phyloP scores from a whole-genome alignment of 495 filamentous ascomycete genomes.

The Entonaema liquescens region DNA sequence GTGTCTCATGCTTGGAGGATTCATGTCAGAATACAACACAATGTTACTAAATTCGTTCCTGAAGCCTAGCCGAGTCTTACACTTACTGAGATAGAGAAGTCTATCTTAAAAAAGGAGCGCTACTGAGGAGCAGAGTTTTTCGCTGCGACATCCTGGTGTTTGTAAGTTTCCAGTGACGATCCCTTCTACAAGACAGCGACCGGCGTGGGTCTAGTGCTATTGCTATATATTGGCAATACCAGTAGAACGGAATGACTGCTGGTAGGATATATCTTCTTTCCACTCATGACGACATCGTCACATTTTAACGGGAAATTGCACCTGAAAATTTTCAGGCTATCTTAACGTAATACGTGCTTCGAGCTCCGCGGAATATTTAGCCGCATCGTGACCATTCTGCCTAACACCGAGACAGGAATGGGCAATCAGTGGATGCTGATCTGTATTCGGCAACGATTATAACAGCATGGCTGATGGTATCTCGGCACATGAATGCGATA shows the following conservation, averaged over 20 bases:
- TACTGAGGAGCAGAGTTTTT: neutral
- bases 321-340: neutral
- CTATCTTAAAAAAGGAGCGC: neutral
- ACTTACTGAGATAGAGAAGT: neutral
- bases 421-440: slow-evolving; percentile 14
- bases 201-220: neutral
- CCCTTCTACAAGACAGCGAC: neutral
- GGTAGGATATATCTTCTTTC: neutral
- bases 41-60: neutral
- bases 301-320: slow-evolving; percentile 2
- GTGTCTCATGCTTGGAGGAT: neutral
- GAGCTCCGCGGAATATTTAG: slow-evolving; percentile 31
- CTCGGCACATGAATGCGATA: neutral
- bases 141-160: neutral
- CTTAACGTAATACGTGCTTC: slow-evolving; percentile 2
- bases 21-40: neutral
- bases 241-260: neutral
- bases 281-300: neutral
- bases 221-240: neutral
- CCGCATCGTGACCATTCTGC: slow-evolving; percentile 29
- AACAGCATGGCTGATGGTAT: neutral
- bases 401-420: slow-evolving; percentile 12
- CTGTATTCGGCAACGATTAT: slow-evolving; percentile 21
- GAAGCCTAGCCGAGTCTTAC: neutral
- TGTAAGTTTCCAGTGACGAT: neutral